These are phyloP conservation scores for Petunia axillaris DNA, from an alignment of 257 asterid genomes.

Conservation along the genomic window DNA sequence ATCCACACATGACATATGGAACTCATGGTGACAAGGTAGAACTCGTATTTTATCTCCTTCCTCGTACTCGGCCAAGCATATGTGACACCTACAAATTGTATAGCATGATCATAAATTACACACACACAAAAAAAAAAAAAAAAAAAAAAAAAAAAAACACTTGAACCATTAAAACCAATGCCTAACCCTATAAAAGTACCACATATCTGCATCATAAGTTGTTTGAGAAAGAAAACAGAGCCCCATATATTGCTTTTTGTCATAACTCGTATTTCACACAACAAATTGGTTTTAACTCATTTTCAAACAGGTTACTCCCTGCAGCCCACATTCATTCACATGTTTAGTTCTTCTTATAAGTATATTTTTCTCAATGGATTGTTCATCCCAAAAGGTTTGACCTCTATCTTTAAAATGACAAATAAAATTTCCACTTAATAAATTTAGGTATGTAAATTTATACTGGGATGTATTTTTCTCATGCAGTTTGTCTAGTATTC, in stretches of 20 bases:
- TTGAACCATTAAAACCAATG: not conserved
- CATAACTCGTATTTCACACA: constrained; percentile 1
- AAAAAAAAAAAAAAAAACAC: not conserved
- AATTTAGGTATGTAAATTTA: not conserved
- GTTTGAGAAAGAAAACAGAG: not conserved
- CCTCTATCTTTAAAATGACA: not conserved
- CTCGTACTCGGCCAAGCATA: constrained; percentile 86
- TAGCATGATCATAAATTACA: constrained; percentile 3
- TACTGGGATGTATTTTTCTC: not conserved
- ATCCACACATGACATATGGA: constrained; percentile 76
- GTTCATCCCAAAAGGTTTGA: not conserved
- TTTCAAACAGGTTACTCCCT: not conserved
- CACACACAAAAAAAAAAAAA: too few species aligned
- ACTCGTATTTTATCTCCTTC: constrained; percentile 80
- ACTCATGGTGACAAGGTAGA: constrained; percentile 91
- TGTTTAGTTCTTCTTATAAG: not conserved
- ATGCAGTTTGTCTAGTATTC: not conserved
- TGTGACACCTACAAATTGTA: constrained; percentile 69
- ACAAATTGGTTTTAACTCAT: not conserved
- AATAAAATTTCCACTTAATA: not conserved
- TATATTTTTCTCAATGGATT: not conserved
- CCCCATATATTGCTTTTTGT: not conserved
- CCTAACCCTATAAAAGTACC: constrained; percentile 5
- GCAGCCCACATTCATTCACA: not conserved
- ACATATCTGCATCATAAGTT: not conserved